These are phyloP conservation scores for Syzygium malaccense DNA, from an alignment of 441 rosid species.

Conservation along the genomic window DNA sequence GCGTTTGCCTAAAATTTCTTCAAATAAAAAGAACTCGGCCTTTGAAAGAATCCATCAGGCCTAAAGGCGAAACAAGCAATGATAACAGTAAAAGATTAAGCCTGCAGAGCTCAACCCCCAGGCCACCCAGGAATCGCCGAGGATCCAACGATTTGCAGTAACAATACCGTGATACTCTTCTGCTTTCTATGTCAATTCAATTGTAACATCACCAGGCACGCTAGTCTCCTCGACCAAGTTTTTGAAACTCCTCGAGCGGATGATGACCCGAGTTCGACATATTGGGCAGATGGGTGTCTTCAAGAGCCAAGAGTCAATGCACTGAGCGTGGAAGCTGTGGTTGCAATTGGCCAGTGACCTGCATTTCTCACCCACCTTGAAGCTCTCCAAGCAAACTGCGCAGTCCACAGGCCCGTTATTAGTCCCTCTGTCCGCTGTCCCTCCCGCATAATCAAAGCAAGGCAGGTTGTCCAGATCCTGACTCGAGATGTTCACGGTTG, in stretches of 20 bases:
- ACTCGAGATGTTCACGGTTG: slow-evolving; percentile 17
- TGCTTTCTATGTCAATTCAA: not conserved
- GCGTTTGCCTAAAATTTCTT: not conserved
- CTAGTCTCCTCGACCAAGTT: not conserved
- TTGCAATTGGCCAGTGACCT: slow-evolving; percentile 35
- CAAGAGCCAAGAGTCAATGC: slow-evolving; percentile 49
- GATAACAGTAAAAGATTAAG: not conserved
- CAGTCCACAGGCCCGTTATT: slow-evolving; percentile 26
- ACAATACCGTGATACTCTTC: not conserved
- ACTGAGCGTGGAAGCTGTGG: slow-evolving; percentile 46
- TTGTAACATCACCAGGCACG: not conserved
- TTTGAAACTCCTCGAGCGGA: not conserved
- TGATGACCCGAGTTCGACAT: slow-evolving; percentile 18
- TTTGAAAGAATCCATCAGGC: not conserved
- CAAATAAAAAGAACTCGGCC: not conserved
- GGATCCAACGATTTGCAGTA: not conserved
- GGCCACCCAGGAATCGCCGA: not conserved
- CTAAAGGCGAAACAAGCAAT: not conserved
- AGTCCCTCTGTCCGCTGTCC: slow-evolving; percentile 11
- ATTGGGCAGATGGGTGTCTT: slow-evolving; percentile 49
- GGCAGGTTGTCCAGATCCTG: slow-evolving; percentile 46
- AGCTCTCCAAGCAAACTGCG: slow-evolving; percentile 51
- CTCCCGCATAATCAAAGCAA: slow-evolving; percentile 24
- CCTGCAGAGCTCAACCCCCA: not conserved
- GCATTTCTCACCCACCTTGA: slow-evolving; percentile 48